Base-by-base conservation (phyloP, 805 yeast species). In the Saccharomycopsis fermentans region DNA sequence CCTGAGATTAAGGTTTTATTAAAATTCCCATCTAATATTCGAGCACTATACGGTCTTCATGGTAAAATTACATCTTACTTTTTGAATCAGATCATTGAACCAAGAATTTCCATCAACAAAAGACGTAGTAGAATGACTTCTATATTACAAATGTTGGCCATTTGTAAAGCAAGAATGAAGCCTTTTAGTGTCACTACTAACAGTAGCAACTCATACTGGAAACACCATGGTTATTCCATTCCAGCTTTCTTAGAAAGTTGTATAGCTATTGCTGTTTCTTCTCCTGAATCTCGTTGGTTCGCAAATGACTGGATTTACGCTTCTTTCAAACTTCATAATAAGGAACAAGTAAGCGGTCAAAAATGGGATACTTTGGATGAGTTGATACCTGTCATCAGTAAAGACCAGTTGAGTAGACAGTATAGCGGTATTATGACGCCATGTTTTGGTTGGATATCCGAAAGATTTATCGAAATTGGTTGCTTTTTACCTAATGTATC, bases 371-470 rank as follows among this genome's bases (percentile, higher is more conserved):
- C 66, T 47, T 70, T 67, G 61, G 62, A 65, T 16, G 70, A 64
- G 54, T 66, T 74, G 52, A 65, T 68, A 61, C 75, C 77, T 24
- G 64, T 70, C 57, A 63, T 69, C 59, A 76, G 74, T 58, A 67
- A 67, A 39, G 68, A 69, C 36, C 68, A 68, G 58, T 62, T 69
- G 55, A 59, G 68, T 3, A 70, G 64, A n/a, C 64, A 60, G 3
- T 61, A 61, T 62, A 62, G 69, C 59, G 24, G 26, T 17, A 77
- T 83, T 0, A 72, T 88, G 55, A 81, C 90, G 5, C 94, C 96
- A 1, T 91, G 97, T 66, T 81, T 90, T 60, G 97, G 97, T 11
- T 92, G 98, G 98, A 75, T 90, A 55, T 74, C 86, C 26, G 92
- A 87, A 65, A 82, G 95, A 61, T 72, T 92, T 62, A 68, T 90